Percentiles rank a stretch among this genome's conserved stretches.
Evolutionary conservation across 768 basidiomycete species (phyloP).

Genomic region (Podaxis sp.): DNA sequence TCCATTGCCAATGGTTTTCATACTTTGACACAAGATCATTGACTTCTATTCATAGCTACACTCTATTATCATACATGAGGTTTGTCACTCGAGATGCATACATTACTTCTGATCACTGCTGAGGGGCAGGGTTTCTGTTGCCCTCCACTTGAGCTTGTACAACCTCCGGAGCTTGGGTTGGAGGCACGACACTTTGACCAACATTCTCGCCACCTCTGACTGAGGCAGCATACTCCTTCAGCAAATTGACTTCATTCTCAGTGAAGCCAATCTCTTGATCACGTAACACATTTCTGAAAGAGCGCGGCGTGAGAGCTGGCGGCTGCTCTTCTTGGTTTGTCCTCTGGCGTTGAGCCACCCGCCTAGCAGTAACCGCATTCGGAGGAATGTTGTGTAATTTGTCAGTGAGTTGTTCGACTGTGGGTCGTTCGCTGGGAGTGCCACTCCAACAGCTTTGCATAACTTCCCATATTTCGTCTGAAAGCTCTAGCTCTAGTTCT

Average conservation of each 20-base stretch:
- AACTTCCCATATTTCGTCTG: neutral
- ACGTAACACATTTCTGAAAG: neutral
- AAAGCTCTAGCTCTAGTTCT: neutral
- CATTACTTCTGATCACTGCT: too few species aligned
- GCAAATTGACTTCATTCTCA: neutral
- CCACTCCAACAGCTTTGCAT: neutral
- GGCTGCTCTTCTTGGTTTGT: neutral
- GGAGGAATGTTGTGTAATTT: neutral
- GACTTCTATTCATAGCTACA: too few species aligned
- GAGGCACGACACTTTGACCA: too few species aligned
- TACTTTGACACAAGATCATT: too few species aligned
- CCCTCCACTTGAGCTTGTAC: too few species aligned
- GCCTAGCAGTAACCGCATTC: neutral
- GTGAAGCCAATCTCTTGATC: neutral
- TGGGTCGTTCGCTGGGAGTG: neutral
- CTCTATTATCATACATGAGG: too few species aligned
- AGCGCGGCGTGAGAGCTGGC: neutral
- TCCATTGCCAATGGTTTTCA: too few species aligned
- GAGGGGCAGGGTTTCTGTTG: too few species aligned
- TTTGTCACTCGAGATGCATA: too few species aligned
- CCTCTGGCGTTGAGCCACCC: neutral
- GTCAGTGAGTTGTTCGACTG: neutral
- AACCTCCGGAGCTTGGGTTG: too few species aligned
- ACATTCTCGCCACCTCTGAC: too few species aligned
- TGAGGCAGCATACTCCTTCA: neutral